These are phyloP conservation scores for Cadophora sp. DNA, from an alignment of 2,329 filamentous ascomycete genomes.

Conservation along the genomic window DNA sequence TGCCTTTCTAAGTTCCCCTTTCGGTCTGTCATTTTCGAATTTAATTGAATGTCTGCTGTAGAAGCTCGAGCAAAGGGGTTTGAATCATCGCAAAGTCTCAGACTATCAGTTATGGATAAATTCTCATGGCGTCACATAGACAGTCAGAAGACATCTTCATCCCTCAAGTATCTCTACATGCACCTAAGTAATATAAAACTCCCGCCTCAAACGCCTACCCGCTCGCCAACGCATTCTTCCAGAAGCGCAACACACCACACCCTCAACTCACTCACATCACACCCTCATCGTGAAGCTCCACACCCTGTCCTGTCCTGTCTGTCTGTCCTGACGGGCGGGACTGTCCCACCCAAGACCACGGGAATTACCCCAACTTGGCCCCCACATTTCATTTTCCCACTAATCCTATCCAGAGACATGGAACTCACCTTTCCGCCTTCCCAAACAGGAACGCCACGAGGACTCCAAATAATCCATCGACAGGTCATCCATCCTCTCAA, in stretches of 20 bases:
- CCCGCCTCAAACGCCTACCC: constrained; percentile 14
- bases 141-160: neutral
- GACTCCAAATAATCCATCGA: neutral
- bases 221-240: constrained; percentile 13
- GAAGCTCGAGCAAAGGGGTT: neutral
- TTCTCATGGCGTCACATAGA: neutral
- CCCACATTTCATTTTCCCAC: neutral
- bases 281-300: constrained; percentile 10
- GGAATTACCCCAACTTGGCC: constrained; percentile 4
- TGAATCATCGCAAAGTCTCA: neutral
- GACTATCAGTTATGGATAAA: neutral
- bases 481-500: neutral
- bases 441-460: constrained; percentile 1
- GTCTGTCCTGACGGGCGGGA: neutral
- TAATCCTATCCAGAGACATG: neutral
- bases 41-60: neutral
- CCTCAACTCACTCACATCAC: neutral
- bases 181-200: neutral
- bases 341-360: neutral
- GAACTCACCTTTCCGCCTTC: neutral
- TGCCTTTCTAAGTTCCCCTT: neutral
- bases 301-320: neutral
- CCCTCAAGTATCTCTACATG: neutral
- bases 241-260: constrained; percentile 7
- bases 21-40: neutral